Evolutionary conservation across 2,329 filamentous ascomycete genomes (phyloP).

Genomic region (Cercospora sp.): DNA sequence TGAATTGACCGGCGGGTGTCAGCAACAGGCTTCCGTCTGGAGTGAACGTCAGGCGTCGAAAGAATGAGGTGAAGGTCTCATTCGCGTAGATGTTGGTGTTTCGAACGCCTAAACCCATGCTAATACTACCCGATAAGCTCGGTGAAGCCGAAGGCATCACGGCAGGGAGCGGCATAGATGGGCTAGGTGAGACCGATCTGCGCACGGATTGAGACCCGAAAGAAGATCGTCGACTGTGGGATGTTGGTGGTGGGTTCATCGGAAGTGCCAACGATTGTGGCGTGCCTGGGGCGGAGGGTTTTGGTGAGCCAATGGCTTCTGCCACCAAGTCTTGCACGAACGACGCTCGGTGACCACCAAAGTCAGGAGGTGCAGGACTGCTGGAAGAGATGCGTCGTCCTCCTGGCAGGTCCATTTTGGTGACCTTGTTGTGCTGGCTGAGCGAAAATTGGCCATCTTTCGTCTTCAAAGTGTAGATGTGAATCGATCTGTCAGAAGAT

Average conservation of each 20-base stretch:
- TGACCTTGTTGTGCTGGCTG: slow-evolving; percentile 73
- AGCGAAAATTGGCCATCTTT: slow-evolving; percentile 95
- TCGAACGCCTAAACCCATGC: slow-evolving; percentile 57
- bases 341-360: slow-evolving; percentile 58
- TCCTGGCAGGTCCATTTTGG: slow-evolving; percentile 90
- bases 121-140: slow-evolving; percentile 65
- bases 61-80: slow-evolving; percentile 96
- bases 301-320: slow-evolving; percentile 72
- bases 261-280: slow-evolving; percentile 85
- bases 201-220: slow-evolving; percentile 71
- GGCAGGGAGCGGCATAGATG: slow-evolving; percentile 72
- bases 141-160: slow-evolving; percentile 95
- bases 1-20: slow-evolving; percentile 93
- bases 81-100: slow-evolving; percentile 94
- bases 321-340: slow-evolving; percentile 58
- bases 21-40: slow-evolving; percentile 92
- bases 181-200: slow-evolving; percentile 87
- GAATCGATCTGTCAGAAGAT: slow-evolving; percentile 95
- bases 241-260: slow-evolving; percentile 94
- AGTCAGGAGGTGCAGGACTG: slow-evolving; percentile 87
- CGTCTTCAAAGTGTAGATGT: slow-evolving; percentile 93
- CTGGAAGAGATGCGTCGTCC: slow-evolving; percentile 84
- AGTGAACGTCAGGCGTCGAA: slow-evolving; percentile 87
- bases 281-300: slow-evolving; percentile 87
- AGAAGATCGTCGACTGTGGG: slow-evolving; percentile 90